Evolutionary conservation across 257 asterid genomes (phyloP).

Genomic region (Nicotiana attenuata): DNA sequence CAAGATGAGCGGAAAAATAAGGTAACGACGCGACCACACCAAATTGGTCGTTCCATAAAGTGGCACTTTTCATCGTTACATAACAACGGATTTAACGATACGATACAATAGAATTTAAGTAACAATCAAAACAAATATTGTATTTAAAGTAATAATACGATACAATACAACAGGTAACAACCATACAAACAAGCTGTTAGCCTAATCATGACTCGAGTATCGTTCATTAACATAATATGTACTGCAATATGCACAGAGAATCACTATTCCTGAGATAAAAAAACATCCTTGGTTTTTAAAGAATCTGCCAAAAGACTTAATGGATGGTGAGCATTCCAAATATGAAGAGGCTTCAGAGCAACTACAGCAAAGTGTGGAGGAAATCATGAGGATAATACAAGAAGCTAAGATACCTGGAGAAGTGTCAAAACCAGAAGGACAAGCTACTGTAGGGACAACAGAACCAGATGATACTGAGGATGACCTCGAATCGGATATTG

Average conservation of each 20-base stretch:
- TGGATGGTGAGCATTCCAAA: constrained; percentile 53
- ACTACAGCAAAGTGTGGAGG: constrained; percentile 67
- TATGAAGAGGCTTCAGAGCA: constrained; percentile 43
- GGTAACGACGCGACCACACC: no score
- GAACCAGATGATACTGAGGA: constrained; percentile 26
- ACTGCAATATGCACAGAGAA: constrained; percentile 45
- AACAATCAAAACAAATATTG: no score
- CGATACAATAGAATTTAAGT: no score
- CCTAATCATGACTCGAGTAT: background rate
- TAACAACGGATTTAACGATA: no score
- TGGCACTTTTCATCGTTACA: no score
- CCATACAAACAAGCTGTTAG: no score
- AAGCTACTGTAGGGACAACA: constrained; percentile 7
- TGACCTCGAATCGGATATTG: constrained; percentile 34
- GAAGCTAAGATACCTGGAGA: constrained; percentile 48
- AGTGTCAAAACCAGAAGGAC: constrained; percentile 14
- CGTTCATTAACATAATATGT: background rate
- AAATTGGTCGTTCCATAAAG: no score
- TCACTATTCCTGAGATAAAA: constrained; percentile 74
- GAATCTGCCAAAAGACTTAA: constrained; percentile 72
- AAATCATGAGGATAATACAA: constrained; percentile 71
- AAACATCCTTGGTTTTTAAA: constrained; percentile 89
- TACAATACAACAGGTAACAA: no score
- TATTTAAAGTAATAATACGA: no score
- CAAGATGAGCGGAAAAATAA: no score